Base-by-base conservation (phyloP, 2,329 filamentous ascomycete genomes). In the Paraconiothyrium sp. region DNA sequence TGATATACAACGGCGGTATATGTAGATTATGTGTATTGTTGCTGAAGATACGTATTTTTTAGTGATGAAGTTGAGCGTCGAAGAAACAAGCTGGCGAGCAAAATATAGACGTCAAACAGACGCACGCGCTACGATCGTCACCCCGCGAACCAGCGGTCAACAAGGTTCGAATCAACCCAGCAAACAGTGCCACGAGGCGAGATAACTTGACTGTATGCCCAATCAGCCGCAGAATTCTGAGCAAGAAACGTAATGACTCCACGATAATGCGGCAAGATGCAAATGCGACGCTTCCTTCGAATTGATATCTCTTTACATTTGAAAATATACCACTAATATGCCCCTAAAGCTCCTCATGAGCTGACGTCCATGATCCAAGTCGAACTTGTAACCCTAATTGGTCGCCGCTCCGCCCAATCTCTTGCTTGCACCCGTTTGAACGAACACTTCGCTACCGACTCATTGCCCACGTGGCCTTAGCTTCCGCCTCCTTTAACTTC, bases 401-500 rank as follows among this genome's bases (percentile, higher is more conserved):
- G 37, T 22, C 20, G 20, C 16, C 30, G 44, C 24, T 11, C 22
- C 22, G 4, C 34, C 52, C 14, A 48, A 37, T 37, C n/a, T 16
- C 4, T 7, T 11, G 11, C 43, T 13, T 43, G 32, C 27, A 16
- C 10, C 24, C 27, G 9, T 34, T 44, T n/a, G 11, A 10, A 34
- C 55, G 24, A 60, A 46, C 50, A 27, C 44, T 54, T 14, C 11
- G n/a, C 50, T 61, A 60, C 48, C 63, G 58, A 56, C 56, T 57
- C 41, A 70, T 47, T 6, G 64, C 64, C 62, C 60, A 69, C 6
- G 24, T 39, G 13, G 67, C 46, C 50, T 64, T 59, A 3, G 70
- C 72, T 49, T 75, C 71, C 1, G 65, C 66, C 47, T 65, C 59
- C 1, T 54, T 52, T 0, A 63, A 49, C 47, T 61, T 64, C 16